Evolutionary conservation across 208 protist genomes (phyloP).

Genomic region (Crithidia acanthocephali): DNA sequence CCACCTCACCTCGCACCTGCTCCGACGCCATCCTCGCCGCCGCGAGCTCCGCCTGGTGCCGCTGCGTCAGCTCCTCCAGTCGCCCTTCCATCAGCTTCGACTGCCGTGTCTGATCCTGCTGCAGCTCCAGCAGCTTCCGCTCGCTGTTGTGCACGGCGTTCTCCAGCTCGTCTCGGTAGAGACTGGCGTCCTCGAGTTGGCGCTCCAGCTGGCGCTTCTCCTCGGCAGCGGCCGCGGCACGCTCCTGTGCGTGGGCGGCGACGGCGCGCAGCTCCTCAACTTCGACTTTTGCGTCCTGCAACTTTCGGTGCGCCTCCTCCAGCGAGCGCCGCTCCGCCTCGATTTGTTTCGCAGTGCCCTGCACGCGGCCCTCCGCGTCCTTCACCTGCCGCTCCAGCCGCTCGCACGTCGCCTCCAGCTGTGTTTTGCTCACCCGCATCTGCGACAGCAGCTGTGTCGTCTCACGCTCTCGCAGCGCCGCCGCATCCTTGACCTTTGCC

Average conservation of each 20-base stretch:
- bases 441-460: slow-evolving; percentile 35
- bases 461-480: slow-evolving; percentile 35
- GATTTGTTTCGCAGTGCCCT: slow-evolving; percentile 48
- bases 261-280: slow-evolving; percentile 52
- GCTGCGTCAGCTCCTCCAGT: slow-evolving; percentile 53
- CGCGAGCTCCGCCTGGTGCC: slow-evolving; percentile 58
- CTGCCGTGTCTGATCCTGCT: slow-evolving; percentile 43
- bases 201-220: slow-evolving; percentile 44
- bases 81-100: slow-evolving; percentile 46
- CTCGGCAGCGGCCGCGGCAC: slow-evolving; percentile 40
- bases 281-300: slow-evolving; percentile 50
- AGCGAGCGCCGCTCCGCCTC: slow-evolving; percentile 58
- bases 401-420: slow-evolving; percentile 53
- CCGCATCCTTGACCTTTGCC: slow-evolving; percentile 37
- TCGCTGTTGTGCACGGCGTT: slow-evolving; percentile 43
- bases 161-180: slow-evolving; percentile 53
- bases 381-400: slow-evolving; percentile 45
- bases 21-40: slow-evolving; percentile 51
- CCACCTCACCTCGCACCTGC: slow-evolving; percentile 51
- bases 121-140: slow-evolving; percentile 41
- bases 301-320: slow-evolving; percentile 37
- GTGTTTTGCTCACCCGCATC: slow-evolving; percentile 35
- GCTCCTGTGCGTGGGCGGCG: slow-evolving; percentile 44
- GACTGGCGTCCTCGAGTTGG: slow-evolving; percentile 43
- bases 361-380: slow-evolving; percentile 53